Evolutionary conservation across 2,329 filamentous ascomycete genomes (phyloP), one percentile per base, ranked within the genome.

Genomic region (Paracamarosporium sp.): DNA sequence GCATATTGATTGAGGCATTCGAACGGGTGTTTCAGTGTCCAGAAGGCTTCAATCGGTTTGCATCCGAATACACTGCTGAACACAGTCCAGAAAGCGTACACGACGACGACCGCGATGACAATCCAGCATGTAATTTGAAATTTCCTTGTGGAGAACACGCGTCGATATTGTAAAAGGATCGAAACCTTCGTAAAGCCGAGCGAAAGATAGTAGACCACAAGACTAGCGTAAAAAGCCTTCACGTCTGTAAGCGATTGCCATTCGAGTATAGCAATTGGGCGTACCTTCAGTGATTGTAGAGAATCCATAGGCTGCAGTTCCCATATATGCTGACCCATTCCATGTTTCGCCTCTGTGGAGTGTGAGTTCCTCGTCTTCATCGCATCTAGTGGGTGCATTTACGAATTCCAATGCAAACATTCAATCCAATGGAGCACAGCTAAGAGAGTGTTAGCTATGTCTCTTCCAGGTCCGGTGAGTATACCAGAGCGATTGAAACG

Each of bases 61-160:
- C 74, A 77, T 20, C 67, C 67, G 35, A 76, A 75, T 17, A 76
- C 70, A 46, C 63, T 71, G 20, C 68, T 59, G 40, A 72, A 70
- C 4, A 75, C 66, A 1, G 71, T 70, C 72, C 70, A 75, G 35
- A 69, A 52, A 5, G 68, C 67, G 44, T 72, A 74, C 20, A 57
- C 35, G 2, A 67, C 17, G 17, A 74, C 68, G n/a, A 75, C 54
- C 5, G 51, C 56, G 48, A 77, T 65, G 24, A 68, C 33, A 13
- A 33, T 31, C 57, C 62, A 69, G 55, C 70, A 71, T 4, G 55
- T 53, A 27, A 71, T 59, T 4, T 60, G 71, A 28, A 74, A 74
- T 9, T 54, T 61, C 47, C 57, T 70, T 1, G 67, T 71, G 2
- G 67, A 58, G 54, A 75, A 76, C 8, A 76, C 64, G 15, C 71